Conservation (phyloP, 2,329 filamentous ascomycete genomes). For the Colletotrichum sp. region DNA sequence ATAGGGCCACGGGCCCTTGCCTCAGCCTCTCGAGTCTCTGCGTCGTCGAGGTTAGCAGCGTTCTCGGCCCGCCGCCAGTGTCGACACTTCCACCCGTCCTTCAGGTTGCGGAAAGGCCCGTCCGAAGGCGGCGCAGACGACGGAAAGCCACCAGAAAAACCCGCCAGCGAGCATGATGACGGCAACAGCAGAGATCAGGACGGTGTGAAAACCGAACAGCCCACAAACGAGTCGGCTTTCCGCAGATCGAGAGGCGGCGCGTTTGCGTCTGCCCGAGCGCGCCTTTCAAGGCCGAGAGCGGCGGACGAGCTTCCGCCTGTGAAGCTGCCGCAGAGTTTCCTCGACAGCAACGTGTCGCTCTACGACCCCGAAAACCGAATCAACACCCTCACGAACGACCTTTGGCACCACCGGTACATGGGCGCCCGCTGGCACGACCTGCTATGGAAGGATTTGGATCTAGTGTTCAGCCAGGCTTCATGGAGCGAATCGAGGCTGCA, state of each 20-base stretch:
- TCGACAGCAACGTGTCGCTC: conserved; percentile 53
- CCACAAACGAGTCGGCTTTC: conserved; percentile 5
- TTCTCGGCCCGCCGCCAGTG: conserved; percentile 16
- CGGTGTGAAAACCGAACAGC: not conserved
- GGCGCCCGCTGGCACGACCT: conserved; percentile 21
- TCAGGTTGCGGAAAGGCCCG: conserved; percentile 10
- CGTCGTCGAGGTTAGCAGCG: conserved; percentile 7
- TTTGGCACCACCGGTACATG: conserved; percentile 21
- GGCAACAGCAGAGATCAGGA: not conserved
- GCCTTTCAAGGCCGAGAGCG: conserved; percentile 34
- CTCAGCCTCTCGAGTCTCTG: conserved; percentile 16
- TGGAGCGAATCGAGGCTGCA: conserved; percentile 11
- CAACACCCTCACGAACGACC: conserved; percentile 23
- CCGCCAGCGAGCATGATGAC: conserved; percentile 15
- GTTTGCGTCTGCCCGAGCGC: conserved; percentile 32
- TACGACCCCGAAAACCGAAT: conserved; percentile 31
- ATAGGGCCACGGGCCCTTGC: conserved; percentile 28
- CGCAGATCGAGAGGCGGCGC: conserved; percentile 15
- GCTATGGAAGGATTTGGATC: conserved; percentile 20
- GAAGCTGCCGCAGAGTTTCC: conserved; percentile 62
- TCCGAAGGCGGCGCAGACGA: conserved; percentile 18
- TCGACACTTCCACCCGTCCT: conserved; percentile 22
- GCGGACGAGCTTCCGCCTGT: conserved; percentile 53
- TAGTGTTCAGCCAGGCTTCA: conserved; percentile 18
- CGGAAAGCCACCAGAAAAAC: conserved; percentile 20